Evolutionary conservation across 768 basidiomycete species (phyloP).

Genomic region (Pisolithus tinctorius): DNA sequence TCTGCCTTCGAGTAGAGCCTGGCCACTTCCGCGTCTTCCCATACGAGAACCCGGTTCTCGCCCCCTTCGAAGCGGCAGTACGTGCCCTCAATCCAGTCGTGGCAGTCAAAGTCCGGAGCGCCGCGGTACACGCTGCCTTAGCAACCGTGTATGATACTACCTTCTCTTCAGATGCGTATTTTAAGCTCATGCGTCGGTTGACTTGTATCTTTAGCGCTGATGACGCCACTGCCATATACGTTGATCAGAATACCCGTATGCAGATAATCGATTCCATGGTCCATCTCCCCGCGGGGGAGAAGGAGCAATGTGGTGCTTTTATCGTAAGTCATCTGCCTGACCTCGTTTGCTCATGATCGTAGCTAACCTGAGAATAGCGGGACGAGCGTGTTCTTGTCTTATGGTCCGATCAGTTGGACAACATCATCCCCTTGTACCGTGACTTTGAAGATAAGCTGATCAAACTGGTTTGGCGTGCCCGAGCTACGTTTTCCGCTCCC

Average conservation of each 20-base stretch:
- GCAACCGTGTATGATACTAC: conserved; percentile 49
- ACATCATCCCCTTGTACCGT: conserved; percentile 63
- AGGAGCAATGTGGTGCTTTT: conserved; percentile 89
- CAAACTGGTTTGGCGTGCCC: conserved; percentile 68
- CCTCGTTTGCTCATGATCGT: background rate
- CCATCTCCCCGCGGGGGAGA: conserved; percentile 70
- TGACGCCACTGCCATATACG: conserved; percentile 54
- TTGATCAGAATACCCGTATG: conserved; percentile 78
- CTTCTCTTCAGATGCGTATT: background rate
- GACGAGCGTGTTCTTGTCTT: conserved; percentile 78
- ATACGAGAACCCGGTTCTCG: conserved; percentile 75
- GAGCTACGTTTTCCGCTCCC: conserved; percentile 29
- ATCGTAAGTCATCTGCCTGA: conserved; percentile 41
- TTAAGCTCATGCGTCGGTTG: conserved; percentile 2
- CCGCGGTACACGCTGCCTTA: conserved; percentile 75
- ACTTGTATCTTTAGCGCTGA: conserved; percentile 37
- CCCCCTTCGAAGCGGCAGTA: conserved; percentile 78
- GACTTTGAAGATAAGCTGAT: conserved; percentile 78
- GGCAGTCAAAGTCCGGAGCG: conserved; percentile 74
- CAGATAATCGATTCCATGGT: conserved; percentile 73
- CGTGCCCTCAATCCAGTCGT: conserved; percentile 74
- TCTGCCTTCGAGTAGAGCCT: conserved; percentile 64
- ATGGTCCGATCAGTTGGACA: conserved; percentile 81
- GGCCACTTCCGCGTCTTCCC: conserved; percentile 78
- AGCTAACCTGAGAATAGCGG: conserved; percentile 38